Base-by-base conservation (phyloP, 495 filamentous ascomycete species). In the Penicillium flavigenum region DNA sequence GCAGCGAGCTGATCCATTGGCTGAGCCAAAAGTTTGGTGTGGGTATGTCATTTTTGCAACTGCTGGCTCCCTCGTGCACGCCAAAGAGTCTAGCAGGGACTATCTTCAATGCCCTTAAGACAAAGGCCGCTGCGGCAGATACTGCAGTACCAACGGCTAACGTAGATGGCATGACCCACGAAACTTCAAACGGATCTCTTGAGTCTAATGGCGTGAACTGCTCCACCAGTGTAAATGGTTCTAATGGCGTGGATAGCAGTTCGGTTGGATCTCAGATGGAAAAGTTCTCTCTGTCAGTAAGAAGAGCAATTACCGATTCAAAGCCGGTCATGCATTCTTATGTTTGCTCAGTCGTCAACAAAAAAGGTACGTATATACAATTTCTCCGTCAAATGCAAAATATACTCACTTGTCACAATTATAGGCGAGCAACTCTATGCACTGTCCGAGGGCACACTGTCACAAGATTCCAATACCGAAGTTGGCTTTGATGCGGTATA, bases 321-420 rank as follows among this genome's bases (percentile, higher is more conserved):
- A 47, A 47, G 24, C 44, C 44, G 5, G 44, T 47, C 19, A 47
- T 47, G 44, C 44, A 47, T 27, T 47, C 44, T 12, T 47, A 47
- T 26, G 44, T 47, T 0, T 47, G 44, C 24, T 47, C 44, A 26
- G 44, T 47, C 14, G 22, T 47, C 44, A 47, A 47, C 44, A 27
- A 12, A 0, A 26, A 47, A 11, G 44, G 44, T 47, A n/a, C 44
- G 44, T 29, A 47, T 26, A 26, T 27, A n/a, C 20, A 1, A 29
- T 16, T 39, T 39, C 36, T 16, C 17, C 7, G 2, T 17, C 44
- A 29, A 9, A 29, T 29, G 44, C 24, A 7, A 5, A n/a, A 39
- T 14, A n/a, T 39, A n/a, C 27, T 39, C 36, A 39, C 24, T 47
- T 0, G 5, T n/a, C 20, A 47, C 11, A 3, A 27, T 14, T 8